Evolutionary conservation across 345 rosid species (phyloP), one percentile per base, ranked within the genome.

Genomic region (Boechera stricta): DNA sequence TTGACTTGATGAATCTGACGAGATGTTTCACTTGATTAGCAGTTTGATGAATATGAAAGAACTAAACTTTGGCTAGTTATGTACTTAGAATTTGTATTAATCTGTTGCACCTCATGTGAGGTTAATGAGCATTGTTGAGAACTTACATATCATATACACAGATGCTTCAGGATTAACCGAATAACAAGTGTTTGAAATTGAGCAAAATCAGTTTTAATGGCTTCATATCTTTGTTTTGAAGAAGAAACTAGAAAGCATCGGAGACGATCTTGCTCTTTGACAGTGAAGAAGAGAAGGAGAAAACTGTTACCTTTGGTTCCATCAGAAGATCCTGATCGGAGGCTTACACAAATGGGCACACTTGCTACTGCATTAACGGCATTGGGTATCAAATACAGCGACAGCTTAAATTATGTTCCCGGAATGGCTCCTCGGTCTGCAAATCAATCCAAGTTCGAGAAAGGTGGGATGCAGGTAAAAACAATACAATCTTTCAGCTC

Each of bases 381-480:
- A 72, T 75, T 87, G 75, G 75, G 85, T 16, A 87, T 90, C 78
- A 85, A 91, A 73, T 93, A 88, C 71, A 81, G 88, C 62, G 94
- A 88, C 79, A 85, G 82, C 42, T 84, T 93, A 47, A 84, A 77
- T 68, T 93, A 93, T 81, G 51, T 65, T 10, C 82, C 87, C 0
- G 86, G 87, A 61, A 85, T 88, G 91, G 94, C 92, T 80, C 90
- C 90, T 81, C 82, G 87, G 72, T 86, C 88, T 75, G 90, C 92
- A 29, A 93, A 93, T 81, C 91, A 82, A 69, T 87, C 98, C 69
- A 71, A 78, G 68, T 80, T 85, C 47, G 98, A 93, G 85, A 78
- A 79, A 55, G 98, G 92, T 45, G 96, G 97, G 69, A 93, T 91
- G 97, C 97, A 93, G 97, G 98, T 93, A 49, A 55, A 38, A 29